These are phyloP conservation scores for Cladosporium sp. DNA, from an alignment of 2,329 filamentous ascomycete species.

Conservation along the genomic window DNA sequence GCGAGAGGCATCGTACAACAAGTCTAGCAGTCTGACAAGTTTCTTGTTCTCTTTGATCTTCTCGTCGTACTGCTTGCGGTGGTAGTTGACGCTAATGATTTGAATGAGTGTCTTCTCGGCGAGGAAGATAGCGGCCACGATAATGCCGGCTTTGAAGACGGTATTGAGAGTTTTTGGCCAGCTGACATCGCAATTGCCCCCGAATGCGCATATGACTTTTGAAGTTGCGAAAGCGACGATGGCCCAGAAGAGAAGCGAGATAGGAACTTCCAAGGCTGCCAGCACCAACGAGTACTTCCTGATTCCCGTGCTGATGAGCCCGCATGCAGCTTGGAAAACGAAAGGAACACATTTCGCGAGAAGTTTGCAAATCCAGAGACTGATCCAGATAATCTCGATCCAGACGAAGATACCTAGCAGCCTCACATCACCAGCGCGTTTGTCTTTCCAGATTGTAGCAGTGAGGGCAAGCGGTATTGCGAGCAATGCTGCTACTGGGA, in stretches of 20 bases:
- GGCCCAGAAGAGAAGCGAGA: constrained; percentile 67
- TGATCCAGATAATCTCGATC: constrained; percentile 65
- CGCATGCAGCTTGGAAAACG: constrained; percentile 65
- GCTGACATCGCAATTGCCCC: constrained; percentile 10
- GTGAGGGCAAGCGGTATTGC: constrained; percentile 58
- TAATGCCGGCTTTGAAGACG: constrained; percentile 58
- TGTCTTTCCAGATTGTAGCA: constrained; percentile 26
- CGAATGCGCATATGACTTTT: constrained; percentile 33
- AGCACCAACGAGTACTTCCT: constrained; percentile 67
- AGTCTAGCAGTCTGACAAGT: constrained; percentile 65
- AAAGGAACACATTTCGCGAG: constrained; percentile 57
- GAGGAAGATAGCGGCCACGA: constrained; percentile 61
- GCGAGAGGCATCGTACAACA: constrained; percentile 76
- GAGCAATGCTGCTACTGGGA: constrained; percentile 59
- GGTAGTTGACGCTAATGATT: constrained; percentile 68
- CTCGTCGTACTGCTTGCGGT: constrained; percentile 67
- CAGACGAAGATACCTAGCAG: constrained; percentile 63
- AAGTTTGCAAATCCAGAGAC: constrained; percentile 64
- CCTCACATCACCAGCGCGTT: constrained; percentile 33
- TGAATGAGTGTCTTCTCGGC: constrained; percentile 67
- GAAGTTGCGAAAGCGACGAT: constrained; percentile 61
- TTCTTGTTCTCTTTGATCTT: constrained; percentile 75
- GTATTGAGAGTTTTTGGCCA: constrained; percentile 42
- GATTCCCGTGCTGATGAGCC: constrained; percentile 65
- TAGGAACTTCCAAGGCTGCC: constrained; percentile 59